Evolutionary conservation across 2,329 filamentous ascomycete species (phyloP), one percentile per base, ranked within the genome.

Genomic region (Colletotrichum sp.): DNA sequence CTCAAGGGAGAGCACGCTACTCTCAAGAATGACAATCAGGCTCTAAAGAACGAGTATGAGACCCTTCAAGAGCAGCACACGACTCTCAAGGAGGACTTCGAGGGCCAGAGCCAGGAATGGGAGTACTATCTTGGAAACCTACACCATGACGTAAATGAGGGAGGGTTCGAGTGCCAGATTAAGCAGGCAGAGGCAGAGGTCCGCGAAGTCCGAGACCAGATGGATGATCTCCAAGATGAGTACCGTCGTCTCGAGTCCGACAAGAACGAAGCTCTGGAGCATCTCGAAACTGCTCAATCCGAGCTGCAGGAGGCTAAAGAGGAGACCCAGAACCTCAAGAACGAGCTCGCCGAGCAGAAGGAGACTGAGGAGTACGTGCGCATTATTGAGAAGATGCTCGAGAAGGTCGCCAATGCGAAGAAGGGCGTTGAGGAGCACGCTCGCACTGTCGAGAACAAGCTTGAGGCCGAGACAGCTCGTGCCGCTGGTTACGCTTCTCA

Each of bases 391-490:
- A 52, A 30, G 14, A 32, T 34, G 26, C 26, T 61, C 59, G 26
- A 65, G 9, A 24, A 48, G 14, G 21, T 65, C 61, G 12, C 43
- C 18, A 26, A 43, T 16, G 18, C 24, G 32, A 43, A 65, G 61
- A 36, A 65, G 12, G 21, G 39, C 21, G 34, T 14, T 5, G 18
- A 34, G n/a, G 34, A 26, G 21, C 21, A 18, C 21, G 30, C 7
- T 0, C 28, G n/a, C 30, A 24, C 18, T 21, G 18, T 48, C n/a
- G 30, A 64, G 60, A 64, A 34, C n/a, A 39, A 36, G n/a, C 18
- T 80, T 18, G 84, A 85, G 77, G 78, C 81, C 4, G 84, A 84
- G 73, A n/a, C 43, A 0, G 43, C 43, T 52, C 43, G n/a, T 21
- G 43, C 43, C 43, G 43, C 43, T 52, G 43, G 0, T 21, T 52